These are phyloP conservation scores for Inonotus obliquus DNA, from an alignment of 1,284 basidiomycete species.

Conservation along the genomic window DNA sequence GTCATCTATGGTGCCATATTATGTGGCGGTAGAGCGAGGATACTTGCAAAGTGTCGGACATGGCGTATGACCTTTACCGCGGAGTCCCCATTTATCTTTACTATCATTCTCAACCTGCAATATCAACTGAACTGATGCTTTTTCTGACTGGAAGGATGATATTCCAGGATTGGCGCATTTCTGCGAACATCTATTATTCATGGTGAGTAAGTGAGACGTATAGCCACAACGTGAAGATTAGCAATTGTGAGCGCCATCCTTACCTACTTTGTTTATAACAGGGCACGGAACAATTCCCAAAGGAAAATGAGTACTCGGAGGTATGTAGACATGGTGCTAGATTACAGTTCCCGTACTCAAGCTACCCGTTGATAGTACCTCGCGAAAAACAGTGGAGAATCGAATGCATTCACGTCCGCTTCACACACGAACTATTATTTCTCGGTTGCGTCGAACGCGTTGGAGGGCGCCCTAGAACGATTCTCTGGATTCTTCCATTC, in stretches of 20 bases:
- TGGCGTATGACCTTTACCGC: not conserved
- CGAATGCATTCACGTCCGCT: slow-evolving; percentile 94
- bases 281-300: slow-evolving; percentile 81
- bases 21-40: not conserved
- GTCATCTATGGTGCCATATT: not conserved
- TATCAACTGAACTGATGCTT: not conserved
- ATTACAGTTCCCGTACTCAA: not conserved
- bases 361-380: slow-evolving; percentile 56
- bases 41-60: not conserved
- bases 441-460: slow-evolving; percentile 82
- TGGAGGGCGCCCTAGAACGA: slow-evolving; percentile 82
- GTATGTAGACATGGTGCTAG: slow-evolving; percentile 31
- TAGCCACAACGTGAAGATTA: not conserved
- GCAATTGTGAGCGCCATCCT: not conserved
- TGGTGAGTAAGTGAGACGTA: slow-evolving; percentile 50
- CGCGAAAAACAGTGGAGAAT: slow-evolving; percentile 84
- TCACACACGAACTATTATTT: slow-evolving; percentile 96
- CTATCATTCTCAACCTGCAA: not conserved
- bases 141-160: slow-evolving; percentile 50
- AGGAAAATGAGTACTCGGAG: slow-evolving; percentile 91
- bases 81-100: not conserved
- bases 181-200: slow-evolving; percentile 95
- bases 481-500: slow-evolving; percentile 95
- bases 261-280: slow-evolving; percentile 26
- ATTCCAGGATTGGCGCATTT: slow-evolving; percentile 90